Evolutionary conservation across 257 asterid species (phyloP).

Genomic region (Salvia hispanica): DNA sequence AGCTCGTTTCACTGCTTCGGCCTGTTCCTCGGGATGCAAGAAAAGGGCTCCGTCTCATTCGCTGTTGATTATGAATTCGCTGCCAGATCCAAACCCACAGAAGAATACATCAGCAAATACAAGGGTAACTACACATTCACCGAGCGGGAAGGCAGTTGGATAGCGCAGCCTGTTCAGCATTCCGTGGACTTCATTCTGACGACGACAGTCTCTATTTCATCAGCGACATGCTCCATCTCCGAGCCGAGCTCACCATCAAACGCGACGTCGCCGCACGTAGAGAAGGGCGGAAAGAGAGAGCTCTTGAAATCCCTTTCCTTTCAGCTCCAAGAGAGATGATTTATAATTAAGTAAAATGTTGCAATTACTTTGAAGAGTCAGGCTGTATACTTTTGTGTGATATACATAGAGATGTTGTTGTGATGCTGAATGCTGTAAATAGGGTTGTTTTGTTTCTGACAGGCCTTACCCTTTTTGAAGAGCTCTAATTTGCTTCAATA

Average conservation of each 20-base stretch:
- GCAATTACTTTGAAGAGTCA: slow-evolving; percentile 18
- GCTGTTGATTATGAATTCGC: slow-evolving; percentile 90
- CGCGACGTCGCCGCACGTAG: slow-evolving; percentile 29
- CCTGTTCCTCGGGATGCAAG: slow-evolving; percentile 92
- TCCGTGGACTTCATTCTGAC: slow-evolving; percentile 77
- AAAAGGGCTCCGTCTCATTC: slow-evolving; percentile 77
- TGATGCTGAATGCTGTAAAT: slow-evolving; percentile 32
- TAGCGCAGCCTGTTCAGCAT: slow-evolving; percentile 76
- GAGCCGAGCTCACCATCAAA: slow-evolving; percentile 88
- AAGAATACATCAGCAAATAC: slow-evolving; percentile 74
- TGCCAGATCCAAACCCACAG: slow-evolving; percentile 77
- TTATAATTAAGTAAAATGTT: too few species aligned
- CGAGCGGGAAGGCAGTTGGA: slow-evolving; percentile 92
- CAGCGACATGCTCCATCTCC: slow-evolving; percentile 69
- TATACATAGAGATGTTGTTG: slow-evolving; percentile 11
- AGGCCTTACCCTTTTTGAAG: slow-evolving; percentile 15
- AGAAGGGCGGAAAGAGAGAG: not conserved
- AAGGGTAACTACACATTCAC: slow-evolving; percentile 86
- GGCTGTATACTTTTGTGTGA: slow-evolving; percentile 21
- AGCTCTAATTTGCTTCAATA: slow-evolving; percentile 27
- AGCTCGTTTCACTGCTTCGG: slow-evolving; percentile 86
- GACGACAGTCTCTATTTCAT: slow-evolving; percentile 77
- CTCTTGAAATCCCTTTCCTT: slow-evolving; percentile 3
- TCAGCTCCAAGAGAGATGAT: not conserved
- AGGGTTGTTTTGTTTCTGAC: slow-evolving; percentile 29